Evolutionary conservation across 495 filamentous ascomycete species (phyloP).

Genomic region (Aspergillus haitiensis): DNA sequence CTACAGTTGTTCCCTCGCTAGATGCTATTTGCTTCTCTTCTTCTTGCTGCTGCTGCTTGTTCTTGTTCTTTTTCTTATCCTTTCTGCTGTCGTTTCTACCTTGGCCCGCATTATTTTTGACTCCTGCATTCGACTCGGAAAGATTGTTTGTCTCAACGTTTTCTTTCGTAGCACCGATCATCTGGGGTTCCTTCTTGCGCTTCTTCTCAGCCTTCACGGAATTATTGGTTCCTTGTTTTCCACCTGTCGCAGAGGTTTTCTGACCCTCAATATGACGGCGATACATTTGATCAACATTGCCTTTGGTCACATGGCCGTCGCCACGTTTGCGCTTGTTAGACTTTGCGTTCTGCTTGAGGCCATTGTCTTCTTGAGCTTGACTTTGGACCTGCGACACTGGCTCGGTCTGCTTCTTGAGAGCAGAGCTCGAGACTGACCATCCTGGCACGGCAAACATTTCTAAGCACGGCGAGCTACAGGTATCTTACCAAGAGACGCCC

Average conservation of each 20-base stretch:
- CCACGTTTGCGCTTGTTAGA: slow-evolving; percentile 57
- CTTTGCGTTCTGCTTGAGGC: slow-evolving; percentile 32
- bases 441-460: slow-evolving; percentile 92
- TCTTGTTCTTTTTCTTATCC: slow-evolving; percentile 39
- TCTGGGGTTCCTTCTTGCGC: slow-evolving; percentile 41
- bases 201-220: slow-evolving; percentile 43
- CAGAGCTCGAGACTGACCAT: slow-evolving; percentile 73
- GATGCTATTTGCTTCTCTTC: slow-evolving; percentile 23
- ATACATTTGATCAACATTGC: slow-evolving; percentile 75
- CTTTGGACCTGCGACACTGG: slow-evolving; percentile 26
- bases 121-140: slow-evolving; percentile 22
- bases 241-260: slow-evolving; percentile 20
- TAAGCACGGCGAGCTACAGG: neutral
- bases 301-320: slow-evolving; percentile 58
- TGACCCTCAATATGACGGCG: slow-evolving; percentile 76
- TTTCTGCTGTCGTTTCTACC: slow-evolving; percentile 28
- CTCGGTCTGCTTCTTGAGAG: slow-evolving; percentile 67
- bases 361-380: slow-evolving; percentile 29
- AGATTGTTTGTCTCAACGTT: slow-evolving; percentile 23
- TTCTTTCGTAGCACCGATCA: slow-evolving; percentile 16
- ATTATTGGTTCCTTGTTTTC: slow-evolving; percentile 23
- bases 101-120: slow-evolving; percentile 22
- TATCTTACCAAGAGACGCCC: too few species aligned
- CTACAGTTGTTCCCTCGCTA: slow-evolving; percentile 26
- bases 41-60: slow-evolving; percentile 37